Percentiles rank a stretch among this genome's conserved stretches.
Evolutionary conservation across 2,329 filamentous ascomycete species (phyloP).

Genomic region (Claviceps africana): DNA sequence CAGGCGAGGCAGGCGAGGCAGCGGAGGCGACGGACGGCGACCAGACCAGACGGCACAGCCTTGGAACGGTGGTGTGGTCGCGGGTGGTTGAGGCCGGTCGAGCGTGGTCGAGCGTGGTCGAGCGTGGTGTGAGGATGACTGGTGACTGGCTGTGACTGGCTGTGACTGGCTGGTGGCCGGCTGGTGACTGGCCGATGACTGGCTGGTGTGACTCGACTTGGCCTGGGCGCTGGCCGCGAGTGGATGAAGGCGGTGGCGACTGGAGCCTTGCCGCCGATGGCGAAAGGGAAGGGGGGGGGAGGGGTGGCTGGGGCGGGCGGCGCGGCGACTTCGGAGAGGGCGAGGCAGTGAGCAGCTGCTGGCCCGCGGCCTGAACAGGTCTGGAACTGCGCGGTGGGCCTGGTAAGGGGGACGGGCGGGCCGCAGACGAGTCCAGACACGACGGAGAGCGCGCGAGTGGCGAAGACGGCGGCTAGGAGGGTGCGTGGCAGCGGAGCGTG

Average conservation of each 20-base stretch:
- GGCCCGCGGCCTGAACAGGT: neutral
- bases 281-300: slow-evolving; percentile 12
- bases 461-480: neutral
- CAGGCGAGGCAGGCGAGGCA: slow-evolving; percentile 19
- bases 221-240: neutral
- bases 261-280: slow-evolving; percentile 16
- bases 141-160: neutral
- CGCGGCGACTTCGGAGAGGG: slow-evolving; percentile 23
- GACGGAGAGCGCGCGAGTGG: neutral
- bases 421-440: neutral
- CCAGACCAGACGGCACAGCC: no score
- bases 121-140: neutral
- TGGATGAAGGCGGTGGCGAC: slow-evolving; percentile 16
- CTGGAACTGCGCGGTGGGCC: neutral
- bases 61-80: neutral
- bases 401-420: neutral
- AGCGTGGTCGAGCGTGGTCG: no score
- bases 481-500: neutral
- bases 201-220: slow-evolving; percentile 6
- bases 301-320: no score
- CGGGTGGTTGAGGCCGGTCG: no score
- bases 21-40: slow-evolving; percentile 6
- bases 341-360: slow-evolving; percentile 11
- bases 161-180: neutral
- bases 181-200: neutral